Percentiles rank a stretch among this genome's conserved stretches.
Evolutionary conservation across 352 stramenopile species (phyloP).

Genomic region (Phytophthora macrochlamydospora): DNA sequence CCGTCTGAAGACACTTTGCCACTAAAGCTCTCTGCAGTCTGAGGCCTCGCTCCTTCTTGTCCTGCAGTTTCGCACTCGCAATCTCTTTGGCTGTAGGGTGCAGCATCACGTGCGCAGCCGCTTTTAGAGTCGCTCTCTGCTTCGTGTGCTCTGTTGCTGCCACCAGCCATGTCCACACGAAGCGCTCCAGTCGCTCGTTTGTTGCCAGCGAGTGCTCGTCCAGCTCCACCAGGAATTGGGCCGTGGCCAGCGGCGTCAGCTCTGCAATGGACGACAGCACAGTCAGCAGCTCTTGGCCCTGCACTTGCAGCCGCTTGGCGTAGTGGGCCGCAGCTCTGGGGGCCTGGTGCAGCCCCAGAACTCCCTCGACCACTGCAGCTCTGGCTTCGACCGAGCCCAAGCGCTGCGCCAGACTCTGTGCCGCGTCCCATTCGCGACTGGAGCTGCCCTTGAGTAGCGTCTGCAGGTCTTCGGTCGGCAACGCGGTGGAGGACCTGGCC

Average conservation of each 20-base stretch:
- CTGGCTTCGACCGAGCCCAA: constrained; percentile 43
- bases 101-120: constrained; percentile 48
- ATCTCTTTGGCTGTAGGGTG: constrained; percentile 13
- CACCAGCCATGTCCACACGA: constrained; percentile 68
- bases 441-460: constrained; percentile 33
- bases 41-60: constrained; percentile 37
- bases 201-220: constrained; percentile 38
- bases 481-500: constrained; percentile 11
- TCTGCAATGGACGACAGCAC: constrained; percentile 4
- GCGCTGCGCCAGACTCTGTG: constrained; percentile 56
- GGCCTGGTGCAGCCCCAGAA: constrained; percentile 46
- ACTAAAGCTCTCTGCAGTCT: constrained; percentile 58
- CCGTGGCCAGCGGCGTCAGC: constrained; percentile 40
- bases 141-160: constrained; percentile 17
- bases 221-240: constrained; percentile 68
- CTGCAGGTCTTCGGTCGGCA: constrained; percentile 20
- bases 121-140: constrained; percentile 27
- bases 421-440: constrained; percentile 64
- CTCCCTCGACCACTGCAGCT: constrained; percentile 36
- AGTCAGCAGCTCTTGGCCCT: constrained; percentile 35
- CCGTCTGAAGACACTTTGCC: constrained; percentile 35
- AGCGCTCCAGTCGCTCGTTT: constrained; percentile 39
- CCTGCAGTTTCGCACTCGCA: constrained; percentile 21
- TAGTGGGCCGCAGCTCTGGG: constrained; percentile 71
- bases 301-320: constrained; percentile 54